These are phyloP conservation scores for Penicillium steckii DNA, from an alignment of 495 filamentous ascomycete genomes.

Conservation along the genomic window DNA sequence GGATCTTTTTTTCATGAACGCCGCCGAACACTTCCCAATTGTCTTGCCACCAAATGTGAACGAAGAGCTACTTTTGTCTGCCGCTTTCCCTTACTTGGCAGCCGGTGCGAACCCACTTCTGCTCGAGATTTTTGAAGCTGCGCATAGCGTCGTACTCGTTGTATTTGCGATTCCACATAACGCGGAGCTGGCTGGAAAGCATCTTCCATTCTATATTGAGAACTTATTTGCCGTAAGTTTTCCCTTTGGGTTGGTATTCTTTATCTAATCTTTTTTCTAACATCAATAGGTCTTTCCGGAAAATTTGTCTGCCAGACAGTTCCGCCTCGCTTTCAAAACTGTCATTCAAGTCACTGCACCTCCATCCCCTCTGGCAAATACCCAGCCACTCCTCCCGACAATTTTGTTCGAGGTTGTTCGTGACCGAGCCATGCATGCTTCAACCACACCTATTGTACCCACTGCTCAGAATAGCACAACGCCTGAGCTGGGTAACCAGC, in stretches of 20 bases:
- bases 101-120: conserved; percentile 60
- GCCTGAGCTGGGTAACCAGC: conserved; percentile 25
- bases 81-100: conserved; percentile 75
- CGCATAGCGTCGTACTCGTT: conserved; percentile 83
- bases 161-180: conserved; percentile 79
- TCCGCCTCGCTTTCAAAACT: conserved; percentile 89
- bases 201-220: conserved; percentile 85
- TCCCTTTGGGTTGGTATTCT: neutral
- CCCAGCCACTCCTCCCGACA: conserved; percentile 73
- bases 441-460: conserved; percentile 47
- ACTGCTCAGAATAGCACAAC: conserved; percentile 27
- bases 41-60: conserved; percentile 61
- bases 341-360: conserved; percentile 83
- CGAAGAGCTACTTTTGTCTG: conserved; percentile 71
- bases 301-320: conserved; percentile 83
- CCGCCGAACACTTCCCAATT: conserved; percentile 79
- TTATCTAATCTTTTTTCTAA: conserved; percentile 5
- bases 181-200: conserved; percentile 63
- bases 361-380: conserved; percentile 68
- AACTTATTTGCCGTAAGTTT: conserved; percentile 67
- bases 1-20: conserved; percentile 91
- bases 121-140: conserved; percentile 83
- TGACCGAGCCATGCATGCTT: conserved; percentile 59
- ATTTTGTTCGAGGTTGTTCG: conserved; percentile 79
- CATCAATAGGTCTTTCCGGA: conserved; percentile 64